A percentile compares a stretch with the other conserved stretches of the same genome.
phyloP scores from a whole-genome alignment of 2,329 filamentous ascomycete genomes.

The Clarireedia monteithiana region DNA sequence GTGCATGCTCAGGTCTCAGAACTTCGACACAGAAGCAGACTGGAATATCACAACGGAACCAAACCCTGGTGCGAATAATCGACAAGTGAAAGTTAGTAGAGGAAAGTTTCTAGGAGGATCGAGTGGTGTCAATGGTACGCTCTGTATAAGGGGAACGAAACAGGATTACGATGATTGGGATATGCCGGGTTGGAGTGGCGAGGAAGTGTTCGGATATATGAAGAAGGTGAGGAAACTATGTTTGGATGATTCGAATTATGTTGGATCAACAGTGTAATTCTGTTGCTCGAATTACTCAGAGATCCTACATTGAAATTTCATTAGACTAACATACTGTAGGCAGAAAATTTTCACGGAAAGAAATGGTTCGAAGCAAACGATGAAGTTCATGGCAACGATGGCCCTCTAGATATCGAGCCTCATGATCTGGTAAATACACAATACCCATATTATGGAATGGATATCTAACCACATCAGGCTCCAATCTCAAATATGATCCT shows the following conservation, averaged over 20 bases:
- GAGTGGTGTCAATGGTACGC: slow-evolving; percentile 42
- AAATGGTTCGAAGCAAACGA: slow-evolving; percentile 45
- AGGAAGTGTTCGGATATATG: slow-evolving; percentile 50
- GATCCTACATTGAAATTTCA: background rate
- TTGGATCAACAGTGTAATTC: background rate
- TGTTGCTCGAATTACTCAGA: background rate
- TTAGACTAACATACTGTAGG: slow-evolving; percentile 23
- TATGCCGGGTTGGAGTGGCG: slow-evolving; percentile 46
- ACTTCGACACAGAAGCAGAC: slow-evolving; percentile 41
- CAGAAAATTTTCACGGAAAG: slow-evolving; percentile 51
- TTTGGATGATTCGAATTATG: background rate
- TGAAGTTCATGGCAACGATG: slow-evolving; percentile 41
- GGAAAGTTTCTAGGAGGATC: slow-evolving; percentile 43
- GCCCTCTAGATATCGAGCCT: slow-evolving; percentile 47
- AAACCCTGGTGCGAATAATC: slow-evolving; percentile 32
- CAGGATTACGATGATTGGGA: slow-evolving; percentile 49
- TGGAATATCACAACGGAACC: slow-evolving; percentile 42
- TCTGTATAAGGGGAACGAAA: slow-evolving; percentile 41
- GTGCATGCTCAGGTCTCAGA: slow-evolving; percentile 33
- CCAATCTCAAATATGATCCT: slow-evolving; percentile 49
- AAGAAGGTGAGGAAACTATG: slow-evolving; percentile 34
- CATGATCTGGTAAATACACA: slow-evolving; percentile 41
- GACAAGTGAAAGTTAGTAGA: slow-evolving; percentile 40
- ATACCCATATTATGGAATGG: too few relatives aligned
- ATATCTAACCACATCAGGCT: slow-evolving; percentile 10